Percentiles rank a stretch among this genome's conserved stretches.
These are phyloP conservation scores for Fusarium redolens DNA, from an alignment of 2,329 filamentous ascomycete genomes.

Conservation along the genomic window DNA sequence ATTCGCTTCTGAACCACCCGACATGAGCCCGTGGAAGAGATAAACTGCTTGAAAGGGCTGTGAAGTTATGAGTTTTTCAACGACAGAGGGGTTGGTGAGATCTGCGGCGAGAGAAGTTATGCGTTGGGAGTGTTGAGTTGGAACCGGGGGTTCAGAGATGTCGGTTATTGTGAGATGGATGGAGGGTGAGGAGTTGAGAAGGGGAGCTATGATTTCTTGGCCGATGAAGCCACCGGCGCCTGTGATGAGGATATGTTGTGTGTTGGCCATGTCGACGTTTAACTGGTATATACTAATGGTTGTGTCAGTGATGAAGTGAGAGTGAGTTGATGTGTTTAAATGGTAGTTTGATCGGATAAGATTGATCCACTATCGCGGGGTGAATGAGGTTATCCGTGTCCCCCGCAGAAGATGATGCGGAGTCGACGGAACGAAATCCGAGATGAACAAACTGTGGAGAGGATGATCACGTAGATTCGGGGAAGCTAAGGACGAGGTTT, in stretches of 20 bases:
- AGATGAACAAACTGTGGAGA: not conserved
- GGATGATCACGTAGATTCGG: not conserved
- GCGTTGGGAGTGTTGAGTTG: slow-evolving; percentile 50
- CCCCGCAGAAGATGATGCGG: slow-evolving; percentile 32
- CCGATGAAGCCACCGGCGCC: slow-evolving; percentile 74
- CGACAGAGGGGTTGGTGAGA: slow-evolving; percentile 29
- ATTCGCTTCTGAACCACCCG: slow-evolving; percentile 69
- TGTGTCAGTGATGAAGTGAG: not conserved
- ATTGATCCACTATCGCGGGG: slow-evolving; percentile 34
- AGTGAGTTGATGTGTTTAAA: not conserved
- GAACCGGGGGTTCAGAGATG: slow-evolving; percentile 63
- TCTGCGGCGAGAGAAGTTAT: slow-evolving; percentile 44
- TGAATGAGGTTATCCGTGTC: slow-evolving; percentile 19
- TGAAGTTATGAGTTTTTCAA: slow-evolving; percentile 46
- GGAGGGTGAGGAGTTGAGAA: slow-evolving; percentile 56
- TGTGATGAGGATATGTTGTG: slow-evolving; percentile 66
- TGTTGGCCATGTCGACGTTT: slow-evolving; percentile 20
- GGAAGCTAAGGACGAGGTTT: not conserved
- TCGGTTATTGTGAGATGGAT: slow-evolving; percentile 67
- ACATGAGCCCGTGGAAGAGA: slow-evolving; percentile 74
- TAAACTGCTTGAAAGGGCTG: slow-evolving; percentile 60
- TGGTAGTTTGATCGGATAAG: slow-evolving; percentile 1
- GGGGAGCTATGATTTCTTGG: slow-evolving; percentile 67
- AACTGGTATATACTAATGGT: not conserved
- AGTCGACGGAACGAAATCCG: slow-evolving; percentile 38